phyloP scores from a whole-genome alignment of 1,284 basidiomycete species.

The Sporisorium sorghi region DNA sequence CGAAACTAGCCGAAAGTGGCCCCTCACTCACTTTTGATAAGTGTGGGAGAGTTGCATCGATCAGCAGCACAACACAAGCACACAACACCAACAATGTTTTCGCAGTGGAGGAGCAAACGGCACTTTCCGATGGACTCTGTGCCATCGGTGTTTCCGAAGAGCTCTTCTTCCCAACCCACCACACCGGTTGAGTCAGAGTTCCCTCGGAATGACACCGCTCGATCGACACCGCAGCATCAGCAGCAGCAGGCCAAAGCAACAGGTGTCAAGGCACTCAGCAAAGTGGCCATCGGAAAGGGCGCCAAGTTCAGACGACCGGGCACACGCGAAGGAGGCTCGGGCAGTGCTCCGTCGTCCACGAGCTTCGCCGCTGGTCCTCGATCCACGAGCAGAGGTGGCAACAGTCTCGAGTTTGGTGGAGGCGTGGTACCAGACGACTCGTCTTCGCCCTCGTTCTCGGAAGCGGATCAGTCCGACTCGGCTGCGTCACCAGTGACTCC shows the following conservation, averaged over 20 bases:
- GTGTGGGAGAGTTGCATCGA: slow-evolving; percentile 11
- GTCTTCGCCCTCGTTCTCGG: slow-evolving; percentile 20
- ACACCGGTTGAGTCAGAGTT: slow-evolving; percentile 12
- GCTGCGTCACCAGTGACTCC: slow-evolving; percentile 20
- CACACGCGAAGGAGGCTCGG: slow-evolving; percentile 26
- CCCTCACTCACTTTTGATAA: not conserved
- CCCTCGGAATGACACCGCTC: slow-evolving; percentile 6
- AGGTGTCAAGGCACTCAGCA: slow-evolving; percentile 29
- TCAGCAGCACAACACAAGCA: not conserved
- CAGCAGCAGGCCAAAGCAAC: slow-evolving; percentile 9
- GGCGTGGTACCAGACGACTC: slow-evolving; percentile 47
- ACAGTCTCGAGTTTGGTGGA: slow-evolving; percentile 41
- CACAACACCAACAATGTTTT: slow-evolving; percentile 33
- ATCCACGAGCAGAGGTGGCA: slow-evolving; percentile 23
- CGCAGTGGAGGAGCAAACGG: slow-evolving; percentile 47
- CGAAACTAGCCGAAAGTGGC: no score
- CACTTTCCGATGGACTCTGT: slow-evolving; percentile 39
- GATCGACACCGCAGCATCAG: slow-evolving; percentile 9
- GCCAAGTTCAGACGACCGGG: slow-evolving; percentile 29
- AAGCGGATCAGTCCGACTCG: slow-evolving; percentile 23
- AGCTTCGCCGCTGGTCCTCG: slow-evolving; percentile 46
- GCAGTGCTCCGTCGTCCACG: slow-evolving; percentile 22
- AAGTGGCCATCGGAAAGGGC: slow-evolving; percentile 26
- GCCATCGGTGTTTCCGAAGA: slow-evolving; percentile 20
- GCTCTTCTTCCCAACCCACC: slow-evolving; percentile 13